Base-by-base conservation (phyloP, 139 green algal genomes). In the Chlorella sp. region DNA sequence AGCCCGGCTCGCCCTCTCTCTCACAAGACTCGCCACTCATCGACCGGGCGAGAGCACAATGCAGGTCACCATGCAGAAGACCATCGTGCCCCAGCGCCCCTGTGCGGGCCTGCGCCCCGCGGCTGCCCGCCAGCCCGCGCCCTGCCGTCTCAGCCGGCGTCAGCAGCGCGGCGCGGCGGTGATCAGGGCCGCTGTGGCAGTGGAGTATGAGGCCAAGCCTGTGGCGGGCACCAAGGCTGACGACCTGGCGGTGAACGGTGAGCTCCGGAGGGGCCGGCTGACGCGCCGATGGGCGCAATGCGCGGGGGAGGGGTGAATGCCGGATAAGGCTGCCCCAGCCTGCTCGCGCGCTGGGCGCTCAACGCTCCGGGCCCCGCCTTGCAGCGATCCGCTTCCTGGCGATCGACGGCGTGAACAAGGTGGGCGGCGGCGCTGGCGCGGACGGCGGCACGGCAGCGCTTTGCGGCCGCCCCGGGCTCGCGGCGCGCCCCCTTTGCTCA, bases 311-410 rank as follows among this genome's bases (percentile, higher is more conserved):
- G 33, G 15, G n/a, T 21, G 17, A 29, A 27, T 36, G 33, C 17
- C 66, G 14, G 66, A 35, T n/a, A 42, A 11, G 0, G 59, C 36
- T 23, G 67, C 67, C 33, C 25, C 56, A 40, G 67, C 36, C n/a
- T 69, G 53, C 23, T 41, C 36, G 27, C 12, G 40, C 45, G n/a
- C 35, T 33, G 35, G 35, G 17, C 59, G 35, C 1, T 2, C 35
- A 23, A 40, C 31, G 46, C 38, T 77, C 14, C 51, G 15, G 33
- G 17, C 27, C 33, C 62, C n/a, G 0, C 3, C 23, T 46, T 83
- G 79, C 79, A 84, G 78, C 89, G 67, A 91, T 96, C 73, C 90
- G 91, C 65, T 95, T 95, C 74, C 83, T 91, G 59, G 67, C 84
- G 58, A 91, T 91, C 31, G 86, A 91, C 67, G 84, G 74, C 63